Evolutionary conservation across 371 early-diverging fungal species (phyloP).

Genomic region (Racocetra persica): DNA sequence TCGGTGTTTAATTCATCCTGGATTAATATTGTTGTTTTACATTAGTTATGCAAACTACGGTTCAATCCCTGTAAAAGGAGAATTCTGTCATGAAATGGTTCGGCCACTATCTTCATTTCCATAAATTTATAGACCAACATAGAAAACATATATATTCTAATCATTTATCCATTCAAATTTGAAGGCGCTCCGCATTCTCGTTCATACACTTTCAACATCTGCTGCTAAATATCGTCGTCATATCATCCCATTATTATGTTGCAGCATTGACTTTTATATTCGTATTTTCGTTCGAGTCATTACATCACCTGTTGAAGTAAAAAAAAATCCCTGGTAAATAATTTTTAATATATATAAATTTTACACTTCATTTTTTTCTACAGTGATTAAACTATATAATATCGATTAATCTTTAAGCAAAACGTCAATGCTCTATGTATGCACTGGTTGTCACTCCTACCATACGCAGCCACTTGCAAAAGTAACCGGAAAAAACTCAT

Average conservation of each 20-base stretch:
- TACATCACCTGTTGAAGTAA: constrained; percentile 78
- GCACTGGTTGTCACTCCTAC: constrained; percentile 84
- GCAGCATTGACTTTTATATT: constrained; percentile 99
- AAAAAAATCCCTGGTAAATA: constrained; percentile 75
- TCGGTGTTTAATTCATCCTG: not conserved
- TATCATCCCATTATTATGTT: constrained; percentile 92
- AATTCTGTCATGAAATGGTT: constrained; percentile 82
- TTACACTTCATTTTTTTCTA: not conserved
- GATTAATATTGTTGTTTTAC: not conserved
- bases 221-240: constrained; percentile 89
- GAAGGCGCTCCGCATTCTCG: constrained; percentile 88
- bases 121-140: too few species aligned
- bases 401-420: constrained; percentile 58
- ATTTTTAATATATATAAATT: not conserved
- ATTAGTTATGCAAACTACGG: constrained; percentile 94
- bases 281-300: constrained; percentile 97
- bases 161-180: not conserved
- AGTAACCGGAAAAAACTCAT: constrained; percentile 59
- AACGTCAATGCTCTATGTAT: constrained; percentile 83
- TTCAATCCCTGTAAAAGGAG: constrained; percentile 84
- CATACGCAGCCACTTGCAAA: constrained; percentile 76
- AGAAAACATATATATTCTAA: not conserved
- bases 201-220: constrained; percentile 85
- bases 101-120: not conserved
- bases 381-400: not conserved